Evolutionary conservation across 345 rosid genomes (phyloP).

Genomic region (Lepidium africanum): DNA sequence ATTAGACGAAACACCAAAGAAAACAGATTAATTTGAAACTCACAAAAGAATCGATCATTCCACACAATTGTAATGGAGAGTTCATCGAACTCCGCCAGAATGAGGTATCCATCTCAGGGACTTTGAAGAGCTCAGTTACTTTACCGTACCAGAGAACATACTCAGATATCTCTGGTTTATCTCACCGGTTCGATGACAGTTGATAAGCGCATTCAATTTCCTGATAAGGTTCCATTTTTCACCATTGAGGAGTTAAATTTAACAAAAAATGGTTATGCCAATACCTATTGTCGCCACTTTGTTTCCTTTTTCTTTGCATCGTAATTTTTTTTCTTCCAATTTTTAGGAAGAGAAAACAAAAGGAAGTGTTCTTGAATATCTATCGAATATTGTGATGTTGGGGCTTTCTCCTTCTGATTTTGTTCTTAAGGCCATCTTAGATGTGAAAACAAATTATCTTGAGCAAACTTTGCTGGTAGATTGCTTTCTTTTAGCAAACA

Average conservation of each 20-base stretch:
- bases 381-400: slow-evolving; percentile 57
- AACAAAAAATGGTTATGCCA: not conserved
- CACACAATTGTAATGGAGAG: too few relatives aligned
- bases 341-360: slow-evolving; percentile 66
- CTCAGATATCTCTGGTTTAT: too few relatives aligned
- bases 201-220: not conserved
- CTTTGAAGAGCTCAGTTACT: too few relatives aligned
- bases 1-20: too few relatives aligned
- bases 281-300: not conserved
- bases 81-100: too few relatives aligned
- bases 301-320: not conserved
- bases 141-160: too few relatives aligned
- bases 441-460: slow-evolving; percentile 69
- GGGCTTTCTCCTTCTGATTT: slow-evolving; percentile 76
- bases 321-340: not conserved
- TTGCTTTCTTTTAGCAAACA: not conserved
- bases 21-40: too few relatives aligned
- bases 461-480: slow-evolving; percentile 89
- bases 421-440: slow-evolving; percentile 64
- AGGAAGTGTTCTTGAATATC: slow-evolving; percentile 47
- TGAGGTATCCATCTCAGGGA: too few relatives aligned
- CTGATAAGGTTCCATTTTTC: not conserved
- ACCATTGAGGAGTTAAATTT: not conserved
- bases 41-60: too few relatives aligned
- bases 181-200: too few relatives aligned